phyloP scores from a whole-genome alignment of 176 grass and related monocot species.

The Carex scoparia region DNA sequence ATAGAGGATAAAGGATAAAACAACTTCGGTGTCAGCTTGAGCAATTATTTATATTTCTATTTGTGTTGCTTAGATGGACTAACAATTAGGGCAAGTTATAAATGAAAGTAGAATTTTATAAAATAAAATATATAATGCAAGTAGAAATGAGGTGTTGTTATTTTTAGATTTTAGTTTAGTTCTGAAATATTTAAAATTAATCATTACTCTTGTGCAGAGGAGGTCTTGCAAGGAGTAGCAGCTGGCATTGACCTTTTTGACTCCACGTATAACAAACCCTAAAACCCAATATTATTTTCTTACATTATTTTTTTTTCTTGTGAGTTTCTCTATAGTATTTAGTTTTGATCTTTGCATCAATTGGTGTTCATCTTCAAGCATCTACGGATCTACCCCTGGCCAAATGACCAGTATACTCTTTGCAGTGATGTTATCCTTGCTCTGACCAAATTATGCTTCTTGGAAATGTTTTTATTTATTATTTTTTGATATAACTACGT shows the following conservation, averaged over 20 bases:
- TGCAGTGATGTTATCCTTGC: neutral
- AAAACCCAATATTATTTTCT: neutral
- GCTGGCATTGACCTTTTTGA: conserved; percentile 90
- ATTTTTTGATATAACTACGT: neutral
- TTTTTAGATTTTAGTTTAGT: neutral
- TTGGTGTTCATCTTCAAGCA: neutral
- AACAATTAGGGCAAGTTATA: neutral
- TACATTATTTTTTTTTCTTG: neutral
- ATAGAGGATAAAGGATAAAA: neutral
- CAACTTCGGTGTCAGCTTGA: neutral
- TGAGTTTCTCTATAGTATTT: conserved; percentile 3
- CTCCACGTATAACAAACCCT: conserved; percentile 51
- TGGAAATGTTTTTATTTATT: neutral
- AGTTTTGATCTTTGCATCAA: neutral
- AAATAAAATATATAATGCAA: neutral
- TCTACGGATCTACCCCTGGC: neutral
- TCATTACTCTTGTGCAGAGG: conserved; percentile 48
- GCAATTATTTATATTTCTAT: neutral
- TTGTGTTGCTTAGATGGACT: neutral
- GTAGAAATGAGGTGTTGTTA: neutral
- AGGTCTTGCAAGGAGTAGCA: conserved; percentile 88
- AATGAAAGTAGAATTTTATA: neutral
- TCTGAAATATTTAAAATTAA: conserved; percentile 22
- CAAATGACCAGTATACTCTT: neutral
- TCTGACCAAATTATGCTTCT: neutral